Evolutionary conservation across 495 filamentous ascomycete species (phyloP).

Genomic region (Penicillium paradoxum): DNA sequence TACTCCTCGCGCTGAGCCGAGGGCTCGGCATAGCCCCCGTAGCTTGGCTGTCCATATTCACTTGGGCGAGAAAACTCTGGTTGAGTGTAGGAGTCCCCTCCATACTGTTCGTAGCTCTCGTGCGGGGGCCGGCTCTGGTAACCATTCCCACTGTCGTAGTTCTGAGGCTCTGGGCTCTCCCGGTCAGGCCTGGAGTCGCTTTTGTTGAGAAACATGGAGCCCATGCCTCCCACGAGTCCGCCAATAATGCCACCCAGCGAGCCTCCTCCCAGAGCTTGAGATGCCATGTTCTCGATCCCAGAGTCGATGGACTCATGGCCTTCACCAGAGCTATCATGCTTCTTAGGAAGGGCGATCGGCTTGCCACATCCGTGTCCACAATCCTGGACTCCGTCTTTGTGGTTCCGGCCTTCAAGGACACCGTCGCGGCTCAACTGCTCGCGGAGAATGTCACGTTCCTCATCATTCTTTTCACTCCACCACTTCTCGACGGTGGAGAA

Average conservation of each 20-base stretch:
- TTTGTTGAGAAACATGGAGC: conserved; percentile 40
- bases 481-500: conserved; percentile 71
- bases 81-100: conserved; percentile 26
- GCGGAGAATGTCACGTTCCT: conserved; percentile 57
- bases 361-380: conserved; percentile 80
- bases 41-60: conserved; percentile 10
- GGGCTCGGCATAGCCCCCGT: conserved; percentile 2
- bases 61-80: not conserved
- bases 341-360: conserved; percentile 54
- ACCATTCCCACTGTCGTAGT: conserved; percentile 28
- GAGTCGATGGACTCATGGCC: conserved; percentile 19
- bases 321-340: conserved; percentile 25
- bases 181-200: conserved; percentile 23
- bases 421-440: conserved; percentile 70
- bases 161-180: conserved; percentile 30
- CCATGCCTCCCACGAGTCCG: conserved; percentile 45
- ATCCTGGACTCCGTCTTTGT: conserved; percentile 79
- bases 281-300: conserved; percentile 39
- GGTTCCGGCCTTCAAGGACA: conserved; percentile 69
- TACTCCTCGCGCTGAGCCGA: conserved; percentile 9
- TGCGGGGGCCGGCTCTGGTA: conserved; percentile 22
- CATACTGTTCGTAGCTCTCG: conserved; percentile 33
- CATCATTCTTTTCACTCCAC: conserved; percentile 66
- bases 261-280: conserved; percentile 43
- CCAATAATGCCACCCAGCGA: conserved; percentile 49